Conservation (phyloP, 352 stramenopile genomes). For the Phytophthora kernoviae region DNA sequence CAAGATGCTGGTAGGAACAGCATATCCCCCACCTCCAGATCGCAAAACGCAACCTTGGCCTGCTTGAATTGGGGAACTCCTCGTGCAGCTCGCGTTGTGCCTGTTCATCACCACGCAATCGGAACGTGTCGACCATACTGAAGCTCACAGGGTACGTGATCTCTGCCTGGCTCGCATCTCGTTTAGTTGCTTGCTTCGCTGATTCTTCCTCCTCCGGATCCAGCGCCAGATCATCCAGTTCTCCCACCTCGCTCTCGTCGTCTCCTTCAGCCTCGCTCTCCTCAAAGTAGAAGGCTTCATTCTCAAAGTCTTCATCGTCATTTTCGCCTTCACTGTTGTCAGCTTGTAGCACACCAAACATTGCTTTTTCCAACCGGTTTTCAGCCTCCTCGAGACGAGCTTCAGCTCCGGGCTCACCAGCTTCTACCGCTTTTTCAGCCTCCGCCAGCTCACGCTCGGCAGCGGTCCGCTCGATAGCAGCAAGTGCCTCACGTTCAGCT, state of each 20-base stretch:
- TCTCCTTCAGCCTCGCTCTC: conserved; percentile 69
- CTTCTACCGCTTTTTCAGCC: conserved; percentile 60
- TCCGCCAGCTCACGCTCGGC: conserved; percentile 64
- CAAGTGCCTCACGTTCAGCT: conserved; percentile 57
- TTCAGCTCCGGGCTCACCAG: conserved; percentile 51
- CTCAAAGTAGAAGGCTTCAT: conserved; percentile 50
- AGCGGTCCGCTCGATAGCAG: conserved; percentile 61
- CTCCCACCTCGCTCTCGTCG: conserved; percentile 43
- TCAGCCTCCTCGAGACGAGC: conserved; percentile 62
- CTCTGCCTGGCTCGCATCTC: conserved; percentile 47
- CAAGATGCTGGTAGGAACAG: conserved; percentile 97
- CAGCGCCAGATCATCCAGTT: conserved; percentile 57
- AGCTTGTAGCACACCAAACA: conserved; percentile 79
- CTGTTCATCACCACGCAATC: conserved; percentile 37
- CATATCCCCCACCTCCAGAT: conserved; percentile 93
- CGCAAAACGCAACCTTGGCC: conserved; percentile 67
- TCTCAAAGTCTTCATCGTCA: conserved; percentile 63
- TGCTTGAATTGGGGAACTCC: conserved; percentile 67
- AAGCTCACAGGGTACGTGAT: conserved; percentile 79
- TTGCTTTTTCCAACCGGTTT: conserved; percentile 64
- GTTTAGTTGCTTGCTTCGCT: conserved; percentile 27
- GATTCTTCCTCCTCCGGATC: conserved; percentile 46
- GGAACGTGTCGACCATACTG: conserved; percentile 67
- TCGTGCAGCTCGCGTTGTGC: conserved; percentile 35
- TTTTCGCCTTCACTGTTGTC: conserved; percentile 48